Evolutionary conservation across 2,329 filamentous ascomycete species (phyloP).

Genomic region (Sarocladiaceae sp.): DNA sequence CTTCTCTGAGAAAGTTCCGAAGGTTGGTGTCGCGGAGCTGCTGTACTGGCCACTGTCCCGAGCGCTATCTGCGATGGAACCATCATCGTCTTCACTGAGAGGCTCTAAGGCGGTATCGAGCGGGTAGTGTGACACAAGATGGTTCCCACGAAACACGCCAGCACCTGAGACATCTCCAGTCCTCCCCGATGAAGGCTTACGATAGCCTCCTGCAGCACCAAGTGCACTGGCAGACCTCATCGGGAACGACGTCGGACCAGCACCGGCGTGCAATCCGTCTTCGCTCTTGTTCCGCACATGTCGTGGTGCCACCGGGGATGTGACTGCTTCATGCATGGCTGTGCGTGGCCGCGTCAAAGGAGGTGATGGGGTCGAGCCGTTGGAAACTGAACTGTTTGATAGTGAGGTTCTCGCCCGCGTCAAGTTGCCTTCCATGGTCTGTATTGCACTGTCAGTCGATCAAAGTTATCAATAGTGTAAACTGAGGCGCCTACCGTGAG

Average conservation of each 20-base stretch:
- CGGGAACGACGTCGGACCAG: conserved; percentile 29
- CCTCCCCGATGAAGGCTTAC: conserved; percentile 38
- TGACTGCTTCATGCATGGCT: conserved; percentile 18
- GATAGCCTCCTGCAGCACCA: conserved; percentile 54
- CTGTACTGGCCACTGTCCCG: conserved; percentile 29
- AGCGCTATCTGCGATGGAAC: conserved; percentile 22
- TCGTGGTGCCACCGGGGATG: conserved; percentile 13
- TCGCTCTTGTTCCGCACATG: conserved; percentile 30
- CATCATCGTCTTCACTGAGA: conserved; percentile 48
- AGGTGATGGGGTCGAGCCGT: conserved; percentile 50
- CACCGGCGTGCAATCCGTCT: conserved; percentile 19
- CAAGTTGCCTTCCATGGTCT: conserved; percentile 94
- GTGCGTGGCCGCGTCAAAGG: conserved; percentile 30
- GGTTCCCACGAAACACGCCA: conserved; percentile 14
- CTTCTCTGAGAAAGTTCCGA: conserved; percentile 37
- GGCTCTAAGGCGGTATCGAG: conserved; percentile 45
- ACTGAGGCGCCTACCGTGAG: conserved; percentile 64
- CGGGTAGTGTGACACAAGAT: conserved; percentile 33
- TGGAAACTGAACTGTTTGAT: conserved; percentile 28
- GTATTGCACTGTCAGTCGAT: conserved; percentile 12
- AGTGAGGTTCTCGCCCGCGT: conserved; percentile 71
- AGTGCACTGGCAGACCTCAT: conserved; percentile 63
- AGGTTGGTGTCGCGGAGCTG: conserved; percentile 40
- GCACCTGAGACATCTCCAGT: not conserved
- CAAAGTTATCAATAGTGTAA: no score